Conservation (phyloP, 495 filamentous ascomycete species). For the Neurospora sp. region DNA sequence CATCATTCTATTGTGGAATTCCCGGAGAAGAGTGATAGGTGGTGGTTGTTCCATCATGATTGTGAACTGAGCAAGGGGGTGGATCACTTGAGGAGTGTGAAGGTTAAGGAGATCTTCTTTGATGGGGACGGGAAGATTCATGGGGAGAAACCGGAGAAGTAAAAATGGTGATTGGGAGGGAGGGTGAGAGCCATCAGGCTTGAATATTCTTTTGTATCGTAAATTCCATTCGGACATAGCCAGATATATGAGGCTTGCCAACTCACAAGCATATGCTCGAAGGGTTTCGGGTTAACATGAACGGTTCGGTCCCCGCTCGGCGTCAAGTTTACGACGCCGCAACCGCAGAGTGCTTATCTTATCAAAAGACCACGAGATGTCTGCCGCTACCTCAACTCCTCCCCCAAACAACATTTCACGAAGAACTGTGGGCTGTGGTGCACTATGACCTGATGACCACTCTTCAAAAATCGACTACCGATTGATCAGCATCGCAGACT, state of each 20-base stretch:
- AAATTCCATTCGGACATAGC: not conserved
- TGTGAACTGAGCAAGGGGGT: conserved; percentile 50
- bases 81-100: conserved; percentile 57
- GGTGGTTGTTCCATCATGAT: conserved; percentile 70
- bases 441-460: too few relatives aligned
- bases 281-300: not conserved
- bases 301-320: not conserved
- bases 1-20: conserved; percentile 72
- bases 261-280: not conserved
- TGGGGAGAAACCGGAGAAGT: conserved; percentile 20
- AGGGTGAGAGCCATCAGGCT: not conserved
- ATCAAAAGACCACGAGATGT: too few relatives aligned
- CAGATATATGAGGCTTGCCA: not conserved
- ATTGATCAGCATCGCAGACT: not conserved
- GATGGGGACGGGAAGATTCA: conserved; percentile 51
- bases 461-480: too few relatives aligned
- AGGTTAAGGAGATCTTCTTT: conserved; percentile 64
- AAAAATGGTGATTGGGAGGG: not conserved
- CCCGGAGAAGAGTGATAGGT: conserved; percentile 35
- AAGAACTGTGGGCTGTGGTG: too few relatives aligned
- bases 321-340: not conserved
- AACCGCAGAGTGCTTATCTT: not conserved
- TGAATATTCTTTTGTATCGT: not conserved
- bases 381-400: not conserved
- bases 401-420: not conserved